These are phyloP conservation scores for Tricholomella constricta DNA, from an alignment of 768 basidiomycete genomes.

Conservation along the genomic window DNA sequence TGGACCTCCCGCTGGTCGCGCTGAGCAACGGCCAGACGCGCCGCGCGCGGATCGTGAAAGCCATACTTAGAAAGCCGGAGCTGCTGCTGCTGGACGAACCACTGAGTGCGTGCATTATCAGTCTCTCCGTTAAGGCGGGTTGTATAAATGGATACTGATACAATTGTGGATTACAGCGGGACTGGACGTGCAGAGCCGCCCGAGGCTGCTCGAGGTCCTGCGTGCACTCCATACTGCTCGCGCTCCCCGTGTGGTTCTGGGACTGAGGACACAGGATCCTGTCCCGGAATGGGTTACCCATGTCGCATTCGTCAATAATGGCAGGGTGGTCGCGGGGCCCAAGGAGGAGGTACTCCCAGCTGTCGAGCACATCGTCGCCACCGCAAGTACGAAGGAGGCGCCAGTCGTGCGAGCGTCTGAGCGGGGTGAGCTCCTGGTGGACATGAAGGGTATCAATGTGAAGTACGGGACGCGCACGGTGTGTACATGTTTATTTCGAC, in stretches of 20 bases:
- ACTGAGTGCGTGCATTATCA: slow-evolving; percentile 65
- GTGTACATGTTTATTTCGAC: slow-evolving; percentile 7
- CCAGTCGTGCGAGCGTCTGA: too few relatives aligned
- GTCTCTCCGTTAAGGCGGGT: background rate
- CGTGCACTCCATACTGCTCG: slow-evolving; percentile 20
- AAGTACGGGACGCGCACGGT: slow-evolving; percentile 69
- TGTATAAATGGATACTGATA: slow-evolving; percentile 1
- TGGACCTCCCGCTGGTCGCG: slow-evolving; percentile 85
- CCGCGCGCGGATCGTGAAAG: slow-evolving; percentile 79
- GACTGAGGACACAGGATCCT: slow-evolving; percentile 68
- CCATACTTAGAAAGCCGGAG: slow-evolving; percentile 68
- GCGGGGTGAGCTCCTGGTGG: slow-evolving; percentile 42
- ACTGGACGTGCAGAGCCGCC: slow-evolving; percentile 64
- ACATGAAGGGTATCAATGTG: slow-evolving; percentile 69
- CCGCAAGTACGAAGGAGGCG: background rate
- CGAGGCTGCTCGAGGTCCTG: slow-evolving; percentile 50
- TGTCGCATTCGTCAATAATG: slow-evolving; percentile 54
- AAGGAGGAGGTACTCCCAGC: slow-evolving; percentile 44
- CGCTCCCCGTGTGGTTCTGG: slow-evolving; percentile 28
- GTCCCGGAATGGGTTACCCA: slow-evolving; percentile 76
- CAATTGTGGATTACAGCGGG: slow-evolving; percentile 56
- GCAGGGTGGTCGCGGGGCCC: slow-evolving; percentile 51
- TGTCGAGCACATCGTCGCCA: background rate
- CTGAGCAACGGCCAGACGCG: slow-evolving; percentile 93
- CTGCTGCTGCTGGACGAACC: slow-evolving; percentile 91